Percentiles rank a stretch among this genome's conserved stretches.
phyloP scores from a whole-genome alignment of 306 rosid species.

The Prunus mume region DNA sequence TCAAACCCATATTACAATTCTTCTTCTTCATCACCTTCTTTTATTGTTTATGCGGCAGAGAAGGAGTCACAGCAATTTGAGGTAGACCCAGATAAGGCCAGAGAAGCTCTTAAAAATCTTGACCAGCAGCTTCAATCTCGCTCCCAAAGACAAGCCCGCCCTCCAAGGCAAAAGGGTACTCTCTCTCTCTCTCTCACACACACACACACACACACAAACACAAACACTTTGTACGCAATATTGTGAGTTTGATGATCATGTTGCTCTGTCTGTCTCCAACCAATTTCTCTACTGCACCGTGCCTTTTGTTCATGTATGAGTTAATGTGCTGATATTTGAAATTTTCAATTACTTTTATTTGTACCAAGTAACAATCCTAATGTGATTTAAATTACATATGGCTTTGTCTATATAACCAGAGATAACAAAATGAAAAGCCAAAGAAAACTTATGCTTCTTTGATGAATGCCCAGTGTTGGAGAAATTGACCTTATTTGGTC shows the following conservation, averaged over 20 bases:
- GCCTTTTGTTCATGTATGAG: neutral
- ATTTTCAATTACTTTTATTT: neutral
- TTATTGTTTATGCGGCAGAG: slow-evolving; percentile 41
- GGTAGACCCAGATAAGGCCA: slow-evolving; percentile 75
- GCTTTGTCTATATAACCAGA: neutral
- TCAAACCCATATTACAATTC: slow-evolving; percentile 2
- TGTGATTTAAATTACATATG: neutral
- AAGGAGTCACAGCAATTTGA: slow-evolving; percentile 66
- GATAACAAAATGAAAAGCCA: neutral
- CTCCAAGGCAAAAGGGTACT: slow-evolving; percentile 53
- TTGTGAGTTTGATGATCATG: neutral
- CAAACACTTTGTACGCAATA: neutral
- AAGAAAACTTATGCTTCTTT: neutral
- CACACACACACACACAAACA: too few species aligned
- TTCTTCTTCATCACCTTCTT: slow-evolving; percentile 11
- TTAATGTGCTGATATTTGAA: neutral
- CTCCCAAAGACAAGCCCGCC: slow-evolving; percentile 42
- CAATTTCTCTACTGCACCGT: neutral
- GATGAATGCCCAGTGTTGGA: neutral
- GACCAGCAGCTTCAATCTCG: slow-evolving; percentile 71
- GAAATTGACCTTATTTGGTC: neutral
- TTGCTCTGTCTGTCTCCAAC: neutral
- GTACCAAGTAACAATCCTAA: neutral
- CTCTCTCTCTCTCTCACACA: slow-evolving; percentile 8
- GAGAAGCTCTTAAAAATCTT: slow-evolving; percentile 74